Percentiles rank a stretch among this genome's conserved stretches.
Evolutionary conservation across 2,329 filamentous ascomycete species (phyloP).

Genomic region (Fusarium drepaniforme): DNA sequence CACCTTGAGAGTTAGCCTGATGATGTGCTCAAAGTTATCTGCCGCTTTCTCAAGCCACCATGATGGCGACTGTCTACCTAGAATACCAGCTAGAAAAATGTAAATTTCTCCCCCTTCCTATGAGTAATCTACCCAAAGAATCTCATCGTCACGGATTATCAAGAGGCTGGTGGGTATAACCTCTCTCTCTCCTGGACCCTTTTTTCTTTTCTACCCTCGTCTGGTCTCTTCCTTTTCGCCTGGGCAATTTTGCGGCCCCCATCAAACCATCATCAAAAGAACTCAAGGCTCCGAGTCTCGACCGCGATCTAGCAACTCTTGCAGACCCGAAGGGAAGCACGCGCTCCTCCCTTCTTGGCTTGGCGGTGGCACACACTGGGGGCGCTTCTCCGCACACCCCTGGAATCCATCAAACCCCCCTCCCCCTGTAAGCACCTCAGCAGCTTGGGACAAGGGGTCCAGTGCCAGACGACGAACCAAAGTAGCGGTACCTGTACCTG

Average conservation of each 20-base stretch:
- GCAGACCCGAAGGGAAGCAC: constrained; percentile 30
- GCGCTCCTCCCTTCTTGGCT: constrained; percentile 29
- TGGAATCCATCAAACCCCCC: constrained; percentile 16
- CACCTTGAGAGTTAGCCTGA: constrained; percentile 7
- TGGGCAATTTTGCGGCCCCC: constrained; percentile 2
- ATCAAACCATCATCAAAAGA: constrained; percentile 31
- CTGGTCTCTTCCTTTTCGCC: background rate
- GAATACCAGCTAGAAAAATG: background rate
- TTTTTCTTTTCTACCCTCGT: background rate
- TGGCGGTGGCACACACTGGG: constrained; percentile 7
- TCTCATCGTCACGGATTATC: constrained; percentile 9
- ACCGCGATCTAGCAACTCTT: constrained; percentile 34
- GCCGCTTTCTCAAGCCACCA: background rate
- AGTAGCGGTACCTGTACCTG: constrained; percentile 38
- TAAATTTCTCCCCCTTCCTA: background rate
- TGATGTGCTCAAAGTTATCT: constrained; percentile 17
- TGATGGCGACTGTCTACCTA: background rate
- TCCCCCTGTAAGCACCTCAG: constrained; percentile 36
- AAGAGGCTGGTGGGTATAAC: background rate
- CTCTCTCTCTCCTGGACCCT: background rate
- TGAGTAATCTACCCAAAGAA: background rate
- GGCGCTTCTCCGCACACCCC: constrained; percentile 22
- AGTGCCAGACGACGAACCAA: constrained; percentile 29
- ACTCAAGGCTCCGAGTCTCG: constrained; percentile 26
- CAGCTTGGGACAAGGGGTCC: constrained; percentile 30